Conservation (phyloP, 805 yeast species). For the Komagataella ulmi region DNA sequence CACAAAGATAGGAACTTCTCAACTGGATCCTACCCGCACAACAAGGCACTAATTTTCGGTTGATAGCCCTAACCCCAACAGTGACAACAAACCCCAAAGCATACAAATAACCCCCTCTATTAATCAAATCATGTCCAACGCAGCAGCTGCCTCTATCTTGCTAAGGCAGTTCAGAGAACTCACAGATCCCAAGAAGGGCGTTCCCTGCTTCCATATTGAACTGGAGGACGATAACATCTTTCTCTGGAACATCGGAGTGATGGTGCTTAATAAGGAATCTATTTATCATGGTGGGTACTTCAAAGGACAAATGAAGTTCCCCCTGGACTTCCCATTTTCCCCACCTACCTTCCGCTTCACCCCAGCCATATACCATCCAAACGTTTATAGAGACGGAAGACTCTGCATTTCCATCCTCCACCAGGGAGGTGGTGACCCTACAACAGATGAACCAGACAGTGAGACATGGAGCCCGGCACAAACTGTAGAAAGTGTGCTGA, state of each 20-base stretch:
- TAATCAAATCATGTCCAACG: background rate
- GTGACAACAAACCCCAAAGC: background rate
- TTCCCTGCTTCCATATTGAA: constrained; percentile 20
- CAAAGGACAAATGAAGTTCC: constrained; percentile 89
- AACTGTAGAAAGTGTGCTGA: constrained; percentile 81
- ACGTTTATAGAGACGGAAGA: constrained; percentile 87
- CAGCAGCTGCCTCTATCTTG: constrained; percentile 3
- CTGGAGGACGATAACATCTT: constrained; percentile 43
- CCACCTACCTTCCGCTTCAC: constrained; percentile 92
- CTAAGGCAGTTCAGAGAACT: constrained; percentile 70
- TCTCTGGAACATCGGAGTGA: constrained; percentile 77
- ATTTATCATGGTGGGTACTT: constrained; percentile 91
- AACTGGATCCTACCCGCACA: background rate
- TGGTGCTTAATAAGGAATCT: constrained; percentile 83
- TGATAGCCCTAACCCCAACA: background rate
- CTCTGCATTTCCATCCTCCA: constrained; percentile 89
- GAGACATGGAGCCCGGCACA: constrained; percentile 95
- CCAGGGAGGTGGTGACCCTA: constrained; percentile 71
- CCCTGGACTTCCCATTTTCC: constrained; percentile 77
- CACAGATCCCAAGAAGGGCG: constrained; percentile 76
- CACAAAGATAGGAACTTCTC: background rate
- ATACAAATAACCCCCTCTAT: background rate
- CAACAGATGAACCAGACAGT: constrained; percentile 82
- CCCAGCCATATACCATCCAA: constrained; percentile 91
- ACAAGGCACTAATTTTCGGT: background rate